Conservation (phyloP, 257 asterid genomes). For the Ajuga chamaepitys region DNA sequence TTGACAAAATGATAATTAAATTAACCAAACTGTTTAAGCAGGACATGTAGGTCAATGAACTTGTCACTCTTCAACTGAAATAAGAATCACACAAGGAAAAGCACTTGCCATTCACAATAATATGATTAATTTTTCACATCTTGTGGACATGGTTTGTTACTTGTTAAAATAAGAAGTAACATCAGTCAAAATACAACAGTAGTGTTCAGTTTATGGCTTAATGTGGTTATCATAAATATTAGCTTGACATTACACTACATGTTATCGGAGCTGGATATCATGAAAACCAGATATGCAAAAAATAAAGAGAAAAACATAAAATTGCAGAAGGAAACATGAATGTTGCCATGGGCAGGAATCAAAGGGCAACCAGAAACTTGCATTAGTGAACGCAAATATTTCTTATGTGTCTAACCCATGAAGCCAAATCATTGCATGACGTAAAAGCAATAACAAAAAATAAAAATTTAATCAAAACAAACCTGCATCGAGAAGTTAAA, state of each 20-base stretch:
- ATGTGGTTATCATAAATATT: background rate
- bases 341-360: background rate
- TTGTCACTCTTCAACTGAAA: background rate
- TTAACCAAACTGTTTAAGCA: background rate
- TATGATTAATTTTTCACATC: background rate
- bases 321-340: background rate
- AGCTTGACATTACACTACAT: background rate
- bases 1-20: background rate
- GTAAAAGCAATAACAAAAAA: background rate
- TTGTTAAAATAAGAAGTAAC: background rate
- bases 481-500: constrained; percentile 99
- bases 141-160: background rate
- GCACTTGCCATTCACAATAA: background rate
- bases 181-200: background rate
- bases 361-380: background rate
- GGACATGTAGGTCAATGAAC: background rate
- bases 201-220: background rate
- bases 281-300: background rate
- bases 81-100: background rate
- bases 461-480: background rate
- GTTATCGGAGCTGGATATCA: background rate
- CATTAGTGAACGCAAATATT: background rate
- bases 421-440: constrained; percentile 2
- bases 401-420: background rate
- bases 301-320: background rate